Conservation (phyloP, 1,284 basidiomycete genomes). For the Neolentinus lepideus region DNA sequence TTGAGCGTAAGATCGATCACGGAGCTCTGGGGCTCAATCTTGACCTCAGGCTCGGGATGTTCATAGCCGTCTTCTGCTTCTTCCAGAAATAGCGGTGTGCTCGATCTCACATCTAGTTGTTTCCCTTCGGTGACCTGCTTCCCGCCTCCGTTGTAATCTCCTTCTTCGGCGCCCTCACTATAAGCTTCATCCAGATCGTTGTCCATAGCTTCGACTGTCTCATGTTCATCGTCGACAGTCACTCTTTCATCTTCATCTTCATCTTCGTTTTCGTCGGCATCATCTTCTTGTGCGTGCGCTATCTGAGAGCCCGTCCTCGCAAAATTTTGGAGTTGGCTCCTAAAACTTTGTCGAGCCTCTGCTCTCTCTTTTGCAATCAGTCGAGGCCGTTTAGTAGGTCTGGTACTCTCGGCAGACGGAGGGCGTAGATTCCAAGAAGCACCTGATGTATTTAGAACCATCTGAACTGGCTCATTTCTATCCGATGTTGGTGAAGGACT, state of each 20-base stretch:
- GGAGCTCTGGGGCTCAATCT: neutral
- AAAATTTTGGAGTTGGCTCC: constrained; percentile 42
- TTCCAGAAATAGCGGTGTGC: neutral
- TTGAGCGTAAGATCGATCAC: constrained; percentile 22
- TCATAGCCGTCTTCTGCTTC: neutral
- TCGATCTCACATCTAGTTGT: neutral
- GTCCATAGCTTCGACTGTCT: neutral
- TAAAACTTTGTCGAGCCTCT: constrained; percentile 28
- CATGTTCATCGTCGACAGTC: neutral
- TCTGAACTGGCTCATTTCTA: constrained; percentile 24
- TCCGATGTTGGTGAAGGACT: neutral
- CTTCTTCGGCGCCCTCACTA: neutral
- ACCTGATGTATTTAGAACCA: constrained; percentile 36
- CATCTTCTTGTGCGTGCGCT: constrained; percentile 6
- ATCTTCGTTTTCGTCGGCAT: constrained; percentile 10
- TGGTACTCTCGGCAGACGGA: constrained; percentile 11
- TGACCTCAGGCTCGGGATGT: neutral
- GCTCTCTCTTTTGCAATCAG: constrained; percentile 9
- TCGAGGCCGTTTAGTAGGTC: constrained; percentile 16
- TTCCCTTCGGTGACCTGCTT: neutral
- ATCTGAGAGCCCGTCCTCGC: constrained; percentile 40
- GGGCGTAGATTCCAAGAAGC: constrained; percentile 38
- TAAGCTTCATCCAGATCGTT: neutral
- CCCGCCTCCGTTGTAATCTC: neutral
- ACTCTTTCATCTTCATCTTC: constrained; percentile 1